Evolutionary conservation across 2,329 filamentous ascomycete species (phyloP), one percentile per base, ranked within the genome.

Genomic region (Colletotrichum sp.): DNA sequence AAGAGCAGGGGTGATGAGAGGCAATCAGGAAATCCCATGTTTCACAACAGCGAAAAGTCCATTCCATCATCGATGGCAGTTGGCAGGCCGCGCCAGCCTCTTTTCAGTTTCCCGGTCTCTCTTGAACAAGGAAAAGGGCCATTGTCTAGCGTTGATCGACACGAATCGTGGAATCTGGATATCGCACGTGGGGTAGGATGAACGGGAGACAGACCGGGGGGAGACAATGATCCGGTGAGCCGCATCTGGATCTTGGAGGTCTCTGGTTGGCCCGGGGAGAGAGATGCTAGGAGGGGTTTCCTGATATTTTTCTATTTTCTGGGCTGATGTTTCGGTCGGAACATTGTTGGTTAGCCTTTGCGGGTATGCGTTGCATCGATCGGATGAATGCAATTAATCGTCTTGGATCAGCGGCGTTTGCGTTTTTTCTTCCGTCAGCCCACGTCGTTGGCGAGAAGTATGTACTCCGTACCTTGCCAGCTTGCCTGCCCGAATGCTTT

Each of bases 11-110:
- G 32, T 24, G 24, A 59, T 5, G 21, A 34, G 18, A 55, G 52
- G 43, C 32, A 72, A 59, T 61, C 34, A 61, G 32, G 62, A 71
- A 76, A 76, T 74, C 66, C 74, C 74, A 76, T 76, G 74, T 76
- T 76, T 76, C 65, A 74, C 55, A 21, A 24, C 21, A 58, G 56
- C 36, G n/a, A 48, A 69, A 69, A 76, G 68, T 75, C 75, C 68
- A 75, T 76, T 59, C 58, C 72, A 72, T 75, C 72, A 76, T 76
- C 65, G 74, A 75, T 30, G 21, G 43, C 43, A 52, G 43, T 52
- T 38, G 64, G 34, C n/a, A 24, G 26, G 56, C 38, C 56, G 26
- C 67, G 26, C 56, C 58, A 69, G 34, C 6, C 24, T n/a, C 55
- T 24, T 56, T 56, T 26, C 43, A 18, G 30, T 34, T 28, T n/a